Evolutionary conservation across 768 basidiomycete species (phyloP).

Genomic region (Leccinum boreale): DNA sequence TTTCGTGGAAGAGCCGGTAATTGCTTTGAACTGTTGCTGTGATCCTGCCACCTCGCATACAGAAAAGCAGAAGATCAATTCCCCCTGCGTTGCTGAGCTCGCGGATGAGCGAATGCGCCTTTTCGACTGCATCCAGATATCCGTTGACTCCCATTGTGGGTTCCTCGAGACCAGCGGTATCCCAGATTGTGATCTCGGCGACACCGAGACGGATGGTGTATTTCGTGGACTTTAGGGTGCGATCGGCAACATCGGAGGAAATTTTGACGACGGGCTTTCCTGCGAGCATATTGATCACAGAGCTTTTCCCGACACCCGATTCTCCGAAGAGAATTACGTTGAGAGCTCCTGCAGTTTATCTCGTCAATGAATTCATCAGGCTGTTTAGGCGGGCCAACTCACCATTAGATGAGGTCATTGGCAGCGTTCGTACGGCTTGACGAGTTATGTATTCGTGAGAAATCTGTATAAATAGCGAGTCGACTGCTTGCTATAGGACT

Average conservation of each 20-base stretch:
- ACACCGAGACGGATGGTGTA: slow-evolving; percentile 19
- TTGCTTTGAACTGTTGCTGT: slow-evolving; percentile 33
- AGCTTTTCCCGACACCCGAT: slow-evolving; percentile 40
- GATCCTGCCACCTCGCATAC: slow-evolving; percentile 34
- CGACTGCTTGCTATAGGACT: not conserved
- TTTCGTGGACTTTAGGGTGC: slow-evolving; percentile 30
- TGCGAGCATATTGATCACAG: slow-evolving; percentile 42
- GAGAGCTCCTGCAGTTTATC: slow-evolving; percentile 8
- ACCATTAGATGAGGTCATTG: slow-evolving; percentile 22
- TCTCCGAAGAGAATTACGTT: slow-evolving; percentile 33
- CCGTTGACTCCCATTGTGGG: slow-evolving; percentile 27
- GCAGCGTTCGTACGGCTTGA: not conserved
- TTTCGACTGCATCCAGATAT: slow-evolving; percentile 28
- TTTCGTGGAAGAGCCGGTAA: slow-evolving; percentile 38
- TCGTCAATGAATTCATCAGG: not conserved
- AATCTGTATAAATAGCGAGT: not conserved
- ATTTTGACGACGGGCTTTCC: slow-evolving; percentile 26
- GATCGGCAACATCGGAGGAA: slow-evolving; percentile 32
- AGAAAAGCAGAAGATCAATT: slow-evolving; percentile 37
- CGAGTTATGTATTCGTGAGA: slow-evolving; percentile 9
- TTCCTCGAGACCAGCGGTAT: slow-evolving; percentile 31
- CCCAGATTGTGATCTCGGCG: slow-evolving; percentile 23
- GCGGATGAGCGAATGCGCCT: slow-evolving; percentile 25
- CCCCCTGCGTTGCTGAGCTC: slow-evolving; percentile 24
- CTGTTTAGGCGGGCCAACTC: not conserved